Evolutionary conservation across 257 asterid species (phyloP).

Genomic region (Solanum chmielewskii): DNA sequence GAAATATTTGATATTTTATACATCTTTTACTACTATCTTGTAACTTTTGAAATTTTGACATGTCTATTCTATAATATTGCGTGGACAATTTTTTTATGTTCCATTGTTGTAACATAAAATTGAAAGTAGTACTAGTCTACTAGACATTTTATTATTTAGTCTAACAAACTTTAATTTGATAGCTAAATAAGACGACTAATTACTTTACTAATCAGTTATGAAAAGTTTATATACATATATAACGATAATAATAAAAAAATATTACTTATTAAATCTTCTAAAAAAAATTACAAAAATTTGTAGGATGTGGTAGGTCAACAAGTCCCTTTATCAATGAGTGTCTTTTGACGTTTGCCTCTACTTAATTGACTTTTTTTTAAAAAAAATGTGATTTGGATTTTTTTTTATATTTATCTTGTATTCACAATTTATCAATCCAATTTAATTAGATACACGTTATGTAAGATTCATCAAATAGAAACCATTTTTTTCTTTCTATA

Average conservation of each 20-base stretch:
- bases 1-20: neutral
- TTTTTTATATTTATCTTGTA: neutral
- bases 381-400: neutral
- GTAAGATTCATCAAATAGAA: neutral
- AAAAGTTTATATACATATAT: neutral
- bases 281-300: neutral
- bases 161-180: neutral
- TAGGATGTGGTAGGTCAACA: neutral
- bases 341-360: neutral
- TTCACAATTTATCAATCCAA: neutral
- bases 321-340: neutral
- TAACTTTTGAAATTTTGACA: neutral
- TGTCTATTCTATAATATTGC: neutral
- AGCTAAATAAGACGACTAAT: neutral
- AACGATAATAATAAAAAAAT: neutral
- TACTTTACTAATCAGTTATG: neutral
- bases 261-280: neutral
- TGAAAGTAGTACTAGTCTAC: neutral
- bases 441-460: neutral
- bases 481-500: no score
- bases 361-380: no score
- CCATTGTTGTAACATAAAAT: neutral
- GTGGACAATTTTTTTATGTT: neutral
- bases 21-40: neutral
- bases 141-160: no score